Base-by-base conservation (phyloP, 2,329 filamentous ascomycete genomes). In the Periconia sp. region DNA sequence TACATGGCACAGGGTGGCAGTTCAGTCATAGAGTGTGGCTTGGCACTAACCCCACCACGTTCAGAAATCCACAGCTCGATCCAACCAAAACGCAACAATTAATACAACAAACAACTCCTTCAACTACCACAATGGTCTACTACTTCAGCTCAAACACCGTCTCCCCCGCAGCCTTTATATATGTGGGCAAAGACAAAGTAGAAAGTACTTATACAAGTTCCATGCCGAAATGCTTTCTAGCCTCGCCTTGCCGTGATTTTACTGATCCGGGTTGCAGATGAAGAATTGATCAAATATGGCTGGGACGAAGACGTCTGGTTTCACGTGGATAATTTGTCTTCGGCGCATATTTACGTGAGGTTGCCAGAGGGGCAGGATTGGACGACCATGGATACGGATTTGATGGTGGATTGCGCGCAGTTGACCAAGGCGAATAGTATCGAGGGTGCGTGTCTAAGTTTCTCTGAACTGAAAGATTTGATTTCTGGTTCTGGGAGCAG, bases 241-340 rank as follows among this genome's bases (percentile, higher is more conserved):
- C n/a, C 17, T 32, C 30, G 5, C 16, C 13, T 9, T 17, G 10
- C 10, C 4, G 3, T 19, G 2, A 19, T 18, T 21, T 13, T 17
- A 39, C 45, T 41, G 40, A 36, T n/a, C 5, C 16, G n/a, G 18
- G 6, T 10, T 10, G 17, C 68, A 99, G 94, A 97, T 76, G 94
- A 99, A 80, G 91, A 96, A 58, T 74, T 99, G 59, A 97, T 99
- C 70, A 89, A 92, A 63, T 88, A 89, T 70, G 94, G 94, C 54
- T 89, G 91, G 82, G 91, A 96, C 36, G 87, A 95, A 69, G 94
- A 99, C 76, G 85, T 99, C 63, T 99, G 94, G 94, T 99, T 99
- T 67, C 94, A 99, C 78, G 94, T 87, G 59, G 94, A 99, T 78
- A 99, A 99, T 69, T 81, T 99, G 23, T 96, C 92, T 29, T 95